Evolutionary conservation across 1,139 yeast genomes (phyloP).

Genomic region (Yamadazyma kanchanaburiensis): DNA sequence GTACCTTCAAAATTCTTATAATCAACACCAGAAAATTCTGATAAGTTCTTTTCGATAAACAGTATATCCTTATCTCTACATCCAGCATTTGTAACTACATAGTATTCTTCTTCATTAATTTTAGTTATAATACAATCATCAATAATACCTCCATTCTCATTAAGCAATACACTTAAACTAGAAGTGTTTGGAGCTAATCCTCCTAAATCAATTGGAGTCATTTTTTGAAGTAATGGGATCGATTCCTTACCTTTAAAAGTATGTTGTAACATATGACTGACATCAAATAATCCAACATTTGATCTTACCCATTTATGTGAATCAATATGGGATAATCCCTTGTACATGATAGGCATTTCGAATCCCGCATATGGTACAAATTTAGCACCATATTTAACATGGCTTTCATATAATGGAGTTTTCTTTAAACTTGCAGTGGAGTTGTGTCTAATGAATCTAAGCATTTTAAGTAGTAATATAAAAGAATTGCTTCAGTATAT

Average conservation of each 20-base stretch:
- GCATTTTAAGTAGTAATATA: constrained; percentile 13
- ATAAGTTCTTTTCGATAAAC: constrained; percentile 56
- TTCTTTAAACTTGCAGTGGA: constrained; percentile 36
- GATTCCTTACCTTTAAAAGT: constrained; percentile 67
- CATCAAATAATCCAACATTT: constrained; percentile 90
- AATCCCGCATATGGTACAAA: constrained; percentile 96
- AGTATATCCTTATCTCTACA: constrained; percentile 77
- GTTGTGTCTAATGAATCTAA: constrained; percentile 22
- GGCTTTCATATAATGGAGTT: constrained; percentile 84
- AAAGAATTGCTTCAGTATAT: no score
- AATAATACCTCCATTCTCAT: constrained; percentile 73
- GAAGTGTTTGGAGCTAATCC: constrained; percentile 55
- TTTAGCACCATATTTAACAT: constrained; percentile 74
- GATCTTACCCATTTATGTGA: constrained; percentile 93
- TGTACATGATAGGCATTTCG: constrained; percentile 89
- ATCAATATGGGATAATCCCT: constrained; percentile 79
- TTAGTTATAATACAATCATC: constrained; percentile 93
- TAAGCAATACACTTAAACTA: constrained; percentile 76
- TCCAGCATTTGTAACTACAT: constrained; percentile 97
- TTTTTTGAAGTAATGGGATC: constrained; percentile 63
- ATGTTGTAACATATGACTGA: constrained; percentile 96
- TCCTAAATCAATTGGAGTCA: constrained; percentile 82
- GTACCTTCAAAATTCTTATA: constrained; percentile 74
- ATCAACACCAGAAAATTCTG: constrained; percentile 41
- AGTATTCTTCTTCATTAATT: constrained; percentile 71